Conservation (phyloP, 305 asterid genomes). For the Stenogyne calaminthoides region DNA sequence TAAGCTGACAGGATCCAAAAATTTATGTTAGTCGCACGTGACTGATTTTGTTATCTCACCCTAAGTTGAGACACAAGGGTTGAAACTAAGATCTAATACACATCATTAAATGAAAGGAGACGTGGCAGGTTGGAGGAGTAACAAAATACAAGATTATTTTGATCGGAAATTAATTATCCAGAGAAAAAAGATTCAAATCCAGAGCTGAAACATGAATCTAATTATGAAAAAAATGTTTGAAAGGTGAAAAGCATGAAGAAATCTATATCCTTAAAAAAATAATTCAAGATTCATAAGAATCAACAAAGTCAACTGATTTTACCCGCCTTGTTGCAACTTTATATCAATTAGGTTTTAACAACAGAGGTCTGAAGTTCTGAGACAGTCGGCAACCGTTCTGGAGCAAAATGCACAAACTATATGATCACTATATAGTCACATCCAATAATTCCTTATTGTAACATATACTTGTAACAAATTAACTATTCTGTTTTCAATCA, state of each 20-base stretch:
- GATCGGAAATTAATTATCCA: too few relatives aligned
- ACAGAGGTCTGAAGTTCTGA: too few relatives aligned
- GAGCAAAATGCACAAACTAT: too few relatives aligned
- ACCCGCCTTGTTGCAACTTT: too few relatives aligned
- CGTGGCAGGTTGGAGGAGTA: not conserved
- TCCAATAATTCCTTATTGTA: not conserved
- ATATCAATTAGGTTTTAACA: too few relatives aligned
- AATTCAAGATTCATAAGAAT: not conserved
- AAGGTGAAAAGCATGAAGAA: not conserved
- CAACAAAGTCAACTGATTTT: not conserved
- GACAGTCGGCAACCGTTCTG: too few relatives aligned
- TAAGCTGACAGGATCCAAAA: not conserved
- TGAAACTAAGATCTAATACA: not conserved
- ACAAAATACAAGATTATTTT: not conserved
- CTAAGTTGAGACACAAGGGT: not conserved
- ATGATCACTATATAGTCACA: not conserved
- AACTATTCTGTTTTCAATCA: not conserved
- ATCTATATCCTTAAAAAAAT: too few relatives aligned
- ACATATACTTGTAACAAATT: too few relatives aligned
- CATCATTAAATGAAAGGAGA: not conserved
- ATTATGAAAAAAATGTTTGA: not conserved
- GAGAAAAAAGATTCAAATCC: too few relatives aligned
- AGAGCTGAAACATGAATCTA: too few relatives aligned
- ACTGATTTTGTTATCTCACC: not conserved
- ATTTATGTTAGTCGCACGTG: not conserved